phyloP scores from a whole-genome alignment of 345 rosid genomes.

The Syzygium jambos region DNA sequence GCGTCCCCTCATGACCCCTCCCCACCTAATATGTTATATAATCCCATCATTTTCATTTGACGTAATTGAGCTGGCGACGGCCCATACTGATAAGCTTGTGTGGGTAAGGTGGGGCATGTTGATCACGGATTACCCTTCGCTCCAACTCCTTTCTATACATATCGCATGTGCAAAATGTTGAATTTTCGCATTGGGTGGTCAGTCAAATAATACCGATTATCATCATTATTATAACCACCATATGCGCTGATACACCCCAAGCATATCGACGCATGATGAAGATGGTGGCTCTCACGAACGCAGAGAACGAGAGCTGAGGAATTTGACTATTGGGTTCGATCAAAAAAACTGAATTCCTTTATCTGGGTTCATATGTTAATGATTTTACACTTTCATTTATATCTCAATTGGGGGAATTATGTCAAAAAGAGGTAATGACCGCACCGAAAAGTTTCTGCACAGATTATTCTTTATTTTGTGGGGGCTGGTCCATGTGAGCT shows the following conservation, averaged over 20 bases:
- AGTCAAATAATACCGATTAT: not conserved
- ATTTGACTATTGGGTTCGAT: not conserved
- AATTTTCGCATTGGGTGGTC: not conserved
- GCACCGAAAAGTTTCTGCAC: no score
- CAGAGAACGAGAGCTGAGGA: not conserved
- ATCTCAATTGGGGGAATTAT: no score
- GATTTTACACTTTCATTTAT: no score
- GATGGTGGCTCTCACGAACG: not conserved
- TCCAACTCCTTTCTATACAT: not conserved
- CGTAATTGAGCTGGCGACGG: not conserved
- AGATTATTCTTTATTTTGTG: no score
- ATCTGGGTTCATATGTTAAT: not conserved
- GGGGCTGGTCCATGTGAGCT: no score
- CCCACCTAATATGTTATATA: not conserved
- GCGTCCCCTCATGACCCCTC: not conserved
- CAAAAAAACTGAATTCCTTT: not conserved
- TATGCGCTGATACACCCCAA: not conserved
- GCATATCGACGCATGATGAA: not conserved
- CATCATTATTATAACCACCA: not conserved
- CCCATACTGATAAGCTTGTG: not conserved
- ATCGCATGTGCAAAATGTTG: not conserved
- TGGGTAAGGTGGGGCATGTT: not conserved
- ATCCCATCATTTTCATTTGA: not conserved
- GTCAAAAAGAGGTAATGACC: no score
- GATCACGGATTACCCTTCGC: not conserved